Percentiles rank a stretch among this genome's conserved stretches.
These are phyloP conservation scores for Albophoma yamanashiensis DNA, from an alignment of 2,329 filamentous ascomycete genomes.

Conservation along the genomic window DNA sequence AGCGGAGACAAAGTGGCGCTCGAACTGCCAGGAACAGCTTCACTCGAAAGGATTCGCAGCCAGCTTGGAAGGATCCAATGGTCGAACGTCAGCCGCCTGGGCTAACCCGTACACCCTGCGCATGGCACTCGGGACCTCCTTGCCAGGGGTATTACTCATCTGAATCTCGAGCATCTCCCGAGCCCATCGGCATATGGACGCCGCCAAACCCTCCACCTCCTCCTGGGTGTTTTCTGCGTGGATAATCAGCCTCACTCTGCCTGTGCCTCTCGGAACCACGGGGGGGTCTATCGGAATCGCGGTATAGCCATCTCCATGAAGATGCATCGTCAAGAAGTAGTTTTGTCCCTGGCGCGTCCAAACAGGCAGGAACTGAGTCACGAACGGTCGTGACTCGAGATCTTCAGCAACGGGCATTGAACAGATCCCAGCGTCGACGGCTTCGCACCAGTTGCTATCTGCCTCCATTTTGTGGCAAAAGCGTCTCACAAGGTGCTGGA, in stretches of 20 bases:
- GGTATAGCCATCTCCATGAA: neutral
- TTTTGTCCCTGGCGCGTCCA: neutral
- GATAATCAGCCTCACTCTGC: neutral
- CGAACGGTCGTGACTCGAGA: neutral
- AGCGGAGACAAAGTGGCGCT: neutral
- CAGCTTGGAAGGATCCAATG: neutral
- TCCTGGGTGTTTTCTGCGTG: neutral
- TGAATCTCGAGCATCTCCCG: neutral
- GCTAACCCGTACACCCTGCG: neutral
- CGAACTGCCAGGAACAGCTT: neutral
- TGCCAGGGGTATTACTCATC: neutral
- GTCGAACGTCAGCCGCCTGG: neutral
- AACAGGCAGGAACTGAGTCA: neutral
- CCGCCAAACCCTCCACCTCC: neutral
- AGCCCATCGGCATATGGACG: neutral
- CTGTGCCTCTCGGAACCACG: neutral
- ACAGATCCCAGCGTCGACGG: neutral
- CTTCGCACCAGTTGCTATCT: neutral
- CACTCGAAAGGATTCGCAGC: neutral
- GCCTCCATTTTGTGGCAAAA: neutral
- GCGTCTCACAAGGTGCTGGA: neutral
- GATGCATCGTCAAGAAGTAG: neutral
- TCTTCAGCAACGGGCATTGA: neutral
- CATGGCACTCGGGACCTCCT: neutral
- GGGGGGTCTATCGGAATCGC: neutral